Percentiles rank a stretch among this genome's conserved stretches.
Evolutionary conservation across 2,329 filamentous ascomycete species (phyloP).

Genomic region (Calonectria ilicicola): DNA sequence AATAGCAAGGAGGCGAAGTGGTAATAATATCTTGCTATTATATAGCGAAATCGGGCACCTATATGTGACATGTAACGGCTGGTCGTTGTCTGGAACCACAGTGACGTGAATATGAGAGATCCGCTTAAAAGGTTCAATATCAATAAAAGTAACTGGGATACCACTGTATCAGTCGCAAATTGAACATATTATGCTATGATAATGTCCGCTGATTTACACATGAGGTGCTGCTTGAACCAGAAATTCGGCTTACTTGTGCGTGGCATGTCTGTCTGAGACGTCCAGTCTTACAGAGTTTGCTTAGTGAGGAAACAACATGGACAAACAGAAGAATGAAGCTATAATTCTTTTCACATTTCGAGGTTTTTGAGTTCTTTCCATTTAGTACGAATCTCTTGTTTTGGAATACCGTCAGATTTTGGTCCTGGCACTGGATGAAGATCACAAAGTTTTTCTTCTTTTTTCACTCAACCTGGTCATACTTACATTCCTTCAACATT

Average conservation of each 20-base stretch:
- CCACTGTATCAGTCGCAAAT: slow-evolving; percentile 9
- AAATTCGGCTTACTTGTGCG: neutral
- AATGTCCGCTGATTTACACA: neutral
- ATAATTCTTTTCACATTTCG: too few species aligned
- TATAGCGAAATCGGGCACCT: slow-evolving; percentile 5
- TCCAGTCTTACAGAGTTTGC: too few species aligned
- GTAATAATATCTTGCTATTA: slow-evolving; percentile 56
- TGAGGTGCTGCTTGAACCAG: neutral
- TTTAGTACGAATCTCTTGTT: too few species aligned
- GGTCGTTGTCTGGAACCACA: slow-evolving; percentile 20
- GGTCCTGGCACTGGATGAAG: too few species aligned
- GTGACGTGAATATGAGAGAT: slow-evolving; percentile 24
- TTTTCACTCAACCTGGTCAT: too few species aligned
- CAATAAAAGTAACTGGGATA: slow-evolving; percentile 17
- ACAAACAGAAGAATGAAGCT: too few species aligned
- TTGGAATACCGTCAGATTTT: too few species aligned
- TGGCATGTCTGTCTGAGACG: too few species aligned
- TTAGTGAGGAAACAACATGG: too few species aligned
- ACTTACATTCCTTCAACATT: too few species aligned
- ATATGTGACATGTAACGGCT: slow-evolving; percentile 20
- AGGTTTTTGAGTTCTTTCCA: too few species aligned
- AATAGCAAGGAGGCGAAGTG: slow-evolving; percentile 69
- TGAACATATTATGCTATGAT: slow-evolving; percentile 4
- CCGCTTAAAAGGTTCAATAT: slow-evolving; percentile 10
- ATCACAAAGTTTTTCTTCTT: too few species aligned